These are phyloP conservation scores for Onygenales sp. DNA, from an alignment of 2,329 filamentous ascomycete species.

Conservation along the genomic window DNA sequence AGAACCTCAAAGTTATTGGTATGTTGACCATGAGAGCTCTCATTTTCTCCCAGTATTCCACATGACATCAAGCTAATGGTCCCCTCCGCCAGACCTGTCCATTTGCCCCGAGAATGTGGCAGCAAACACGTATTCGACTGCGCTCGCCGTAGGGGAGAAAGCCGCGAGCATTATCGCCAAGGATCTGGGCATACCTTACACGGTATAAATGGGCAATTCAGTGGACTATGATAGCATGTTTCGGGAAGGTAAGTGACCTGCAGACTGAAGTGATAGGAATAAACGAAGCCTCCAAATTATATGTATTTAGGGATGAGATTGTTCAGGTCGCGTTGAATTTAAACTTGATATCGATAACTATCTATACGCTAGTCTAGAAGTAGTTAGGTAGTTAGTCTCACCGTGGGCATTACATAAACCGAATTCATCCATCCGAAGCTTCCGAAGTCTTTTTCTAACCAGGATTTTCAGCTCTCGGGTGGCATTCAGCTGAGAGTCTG, in stretches of 20 bases:
- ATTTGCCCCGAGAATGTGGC: conserved; percentile 27
- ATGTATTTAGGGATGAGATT: no score
- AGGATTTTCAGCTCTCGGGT: no score
- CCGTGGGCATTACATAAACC: no score
- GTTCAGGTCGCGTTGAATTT: no score
- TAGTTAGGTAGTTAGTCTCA: no score
- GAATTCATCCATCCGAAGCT: no score
- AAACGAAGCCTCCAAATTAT: no score
- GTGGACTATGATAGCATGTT: background rate
- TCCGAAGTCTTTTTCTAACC: no score
- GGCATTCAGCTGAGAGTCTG: no score
- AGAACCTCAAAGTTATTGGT: conserved; percentile 28
- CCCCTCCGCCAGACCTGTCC: conserved; percentile 15
- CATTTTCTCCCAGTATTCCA: background rate
- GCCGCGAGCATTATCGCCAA: conserved; percentile 24
- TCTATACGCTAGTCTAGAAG: no score
- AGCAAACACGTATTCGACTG: conserved; percentile 38
- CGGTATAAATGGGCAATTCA: background rate
- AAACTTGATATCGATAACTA: no score
- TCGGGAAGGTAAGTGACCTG: background rate
- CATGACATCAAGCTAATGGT: background rate
- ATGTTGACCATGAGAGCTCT: background rate
- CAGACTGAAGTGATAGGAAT: no score
- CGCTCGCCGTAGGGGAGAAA: conserved; percentile 39
- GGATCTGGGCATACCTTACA: conserved; percentile 16